Conservation (phyloP, 2,329 filamentous ascomycete species). For the Beauveria bassiana region DNA sequence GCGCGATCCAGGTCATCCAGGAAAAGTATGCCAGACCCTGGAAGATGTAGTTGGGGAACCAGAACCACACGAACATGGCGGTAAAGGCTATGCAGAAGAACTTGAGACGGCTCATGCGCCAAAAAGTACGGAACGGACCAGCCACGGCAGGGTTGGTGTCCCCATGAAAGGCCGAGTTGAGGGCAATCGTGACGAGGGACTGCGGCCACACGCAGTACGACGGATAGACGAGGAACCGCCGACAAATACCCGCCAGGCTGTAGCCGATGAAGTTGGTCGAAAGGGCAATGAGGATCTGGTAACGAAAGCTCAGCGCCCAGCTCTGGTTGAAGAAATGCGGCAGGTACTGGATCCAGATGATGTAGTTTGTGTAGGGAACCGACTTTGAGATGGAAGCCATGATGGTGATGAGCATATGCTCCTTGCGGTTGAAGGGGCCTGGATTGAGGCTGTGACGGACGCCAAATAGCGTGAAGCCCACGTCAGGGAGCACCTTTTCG, state of each 20-base stretch:
- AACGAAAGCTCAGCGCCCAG: constrained; percentile 32
- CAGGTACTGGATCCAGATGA: constrained; percentile 36
- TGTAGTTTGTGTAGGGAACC: constrained; percentile 39
- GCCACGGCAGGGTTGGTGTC: constrained; percentile 11
- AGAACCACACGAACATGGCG: constrained; percentile 45
- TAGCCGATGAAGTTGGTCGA: constrained; percentile 43
- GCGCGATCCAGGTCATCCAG: constrained; percentile 49
- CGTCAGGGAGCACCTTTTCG: constrained; percentile 36
- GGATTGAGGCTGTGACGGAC: constrained; percentile 40
- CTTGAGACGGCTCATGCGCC: constrained; percentile 34
- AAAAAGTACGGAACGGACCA: constrained; percentile 24
- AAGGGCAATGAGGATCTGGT: constrained; percentile 33
- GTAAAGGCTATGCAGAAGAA: constrained; percentile 37
- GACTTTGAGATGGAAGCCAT: constrained; percentile 46
- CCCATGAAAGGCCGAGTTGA: constrained; percentile 39
- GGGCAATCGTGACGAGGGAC: constrained; percentile 38
- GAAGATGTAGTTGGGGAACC: constrained; percentile 45
- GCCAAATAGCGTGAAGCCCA: constrained; percentile 35
- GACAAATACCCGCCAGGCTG: constrained; percentile 42
- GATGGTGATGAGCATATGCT: constrained; percentile 51
- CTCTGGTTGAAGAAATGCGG: constrained; percentile 36
- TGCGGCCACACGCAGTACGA: constrained; percentile 45
- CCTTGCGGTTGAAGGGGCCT: constrained; percentile 48
- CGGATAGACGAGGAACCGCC: constrained; percentile 45
- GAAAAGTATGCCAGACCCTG: constrained; percentile 39